Evolutionary conservation across 139 green algal genomes (phyloP).

Genomic region (Zygnema cylindricum): DNA sequence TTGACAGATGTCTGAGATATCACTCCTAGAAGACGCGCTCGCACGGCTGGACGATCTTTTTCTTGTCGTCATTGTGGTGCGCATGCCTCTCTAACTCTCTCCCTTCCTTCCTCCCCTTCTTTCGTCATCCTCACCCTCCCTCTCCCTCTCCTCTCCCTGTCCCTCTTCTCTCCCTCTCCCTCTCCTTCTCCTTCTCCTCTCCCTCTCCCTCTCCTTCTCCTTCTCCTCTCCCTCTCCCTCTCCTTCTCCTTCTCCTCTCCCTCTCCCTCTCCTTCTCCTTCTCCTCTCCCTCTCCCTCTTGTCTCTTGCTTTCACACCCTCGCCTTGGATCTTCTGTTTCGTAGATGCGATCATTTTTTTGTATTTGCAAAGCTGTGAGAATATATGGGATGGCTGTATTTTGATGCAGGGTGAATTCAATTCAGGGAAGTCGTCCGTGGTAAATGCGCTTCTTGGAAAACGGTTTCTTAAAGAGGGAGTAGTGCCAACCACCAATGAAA

Average conservation of each 20-base stretch:
- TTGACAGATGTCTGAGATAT: constrained; percentile 56
- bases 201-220: no score
- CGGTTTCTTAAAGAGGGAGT: constrained; percentile 88
- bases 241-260: not conserved
- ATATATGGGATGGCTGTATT: no score
- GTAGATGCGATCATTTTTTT: not conserved
- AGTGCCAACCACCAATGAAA: constrained; percentile 98
- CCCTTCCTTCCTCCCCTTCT: no score
- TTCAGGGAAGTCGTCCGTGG: constrained; percentile 86
- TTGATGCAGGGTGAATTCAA: constrained; percentile 92
- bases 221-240: not conserved
- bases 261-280: no score
- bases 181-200: no score
- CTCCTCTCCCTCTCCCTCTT: no score
- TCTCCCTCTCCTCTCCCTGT: no score
- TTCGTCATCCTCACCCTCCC: no score
- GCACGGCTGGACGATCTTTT: constrained; percentile 91
- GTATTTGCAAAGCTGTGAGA: no score
- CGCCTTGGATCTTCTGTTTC: not conserved
- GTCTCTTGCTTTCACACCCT: no score
- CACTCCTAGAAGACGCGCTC: constrained; percentile 59
- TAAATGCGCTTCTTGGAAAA: constrained; percentile 89
- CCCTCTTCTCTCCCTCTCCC: no score
- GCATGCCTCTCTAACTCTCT: constrained; percentile 32
- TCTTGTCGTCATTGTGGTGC: constrained; percentile 79